Evolutionary conservation across 371 early-diverging fungal species (phyloP).

Genomic region (Syncephalis fuscata): DNA sequence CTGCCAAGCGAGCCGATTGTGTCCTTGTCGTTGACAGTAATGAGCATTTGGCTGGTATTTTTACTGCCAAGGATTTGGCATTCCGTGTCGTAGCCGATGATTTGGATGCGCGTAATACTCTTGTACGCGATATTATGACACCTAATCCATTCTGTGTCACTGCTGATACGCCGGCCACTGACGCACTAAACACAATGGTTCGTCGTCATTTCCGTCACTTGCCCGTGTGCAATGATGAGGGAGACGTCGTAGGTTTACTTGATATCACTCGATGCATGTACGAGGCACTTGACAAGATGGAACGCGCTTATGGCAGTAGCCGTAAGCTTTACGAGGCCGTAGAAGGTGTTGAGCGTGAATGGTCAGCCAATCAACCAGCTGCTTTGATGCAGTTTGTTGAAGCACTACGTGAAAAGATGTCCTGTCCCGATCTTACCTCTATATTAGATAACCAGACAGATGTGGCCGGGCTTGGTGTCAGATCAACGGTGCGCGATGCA

Average conservation of each 20-base stretch:
- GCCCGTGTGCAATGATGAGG: constrained; percentile 85
- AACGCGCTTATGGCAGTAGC: constrained; percentile 79
- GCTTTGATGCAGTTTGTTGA: constrained; percentile 49
- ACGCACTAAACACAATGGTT: constrained; percentile 90
- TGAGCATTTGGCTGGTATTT: constrained; percentile 84
- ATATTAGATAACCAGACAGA: constrained; percentile 47
- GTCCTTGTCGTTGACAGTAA: constrained; percentile 81
- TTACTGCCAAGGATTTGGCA: constrained; percentile 72
- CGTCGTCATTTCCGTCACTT: constrained; percentile 85
- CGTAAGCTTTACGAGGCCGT: constrained; percentile 75
- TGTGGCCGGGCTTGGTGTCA: constrained; percentile 59
- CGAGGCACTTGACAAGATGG: constrained; percentile 88
- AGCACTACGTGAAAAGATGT: constrained; percentile 54
- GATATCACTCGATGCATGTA: constrained; percentile 94
- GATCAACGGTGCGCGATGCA: constrained; percentile 75
- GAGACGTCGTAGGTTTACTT: constrained; percentile 81
- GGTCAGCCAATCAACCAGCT: constrained; percentile 27
- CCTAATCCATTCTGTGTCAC: constrained; percentile 74
- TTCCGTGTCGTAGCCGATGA: constrained; percentile 80
- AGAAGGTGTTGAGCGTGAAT: constrained; percentile 85
- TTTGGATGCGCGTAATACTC: constrained; percentile 52
- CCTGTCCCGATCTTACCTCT: constrained; percentile 72
- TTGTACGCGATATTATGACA: constrained; percentile 83
- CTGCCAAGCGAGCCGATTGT: constrained; percentile 94
- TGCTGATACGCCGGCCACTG: constrained; percentile 66